Evolutionary conservation across 495 filamentous ascomycete genomes (phyloP).

Genomic region (Aspergillus leporis): DNA sequence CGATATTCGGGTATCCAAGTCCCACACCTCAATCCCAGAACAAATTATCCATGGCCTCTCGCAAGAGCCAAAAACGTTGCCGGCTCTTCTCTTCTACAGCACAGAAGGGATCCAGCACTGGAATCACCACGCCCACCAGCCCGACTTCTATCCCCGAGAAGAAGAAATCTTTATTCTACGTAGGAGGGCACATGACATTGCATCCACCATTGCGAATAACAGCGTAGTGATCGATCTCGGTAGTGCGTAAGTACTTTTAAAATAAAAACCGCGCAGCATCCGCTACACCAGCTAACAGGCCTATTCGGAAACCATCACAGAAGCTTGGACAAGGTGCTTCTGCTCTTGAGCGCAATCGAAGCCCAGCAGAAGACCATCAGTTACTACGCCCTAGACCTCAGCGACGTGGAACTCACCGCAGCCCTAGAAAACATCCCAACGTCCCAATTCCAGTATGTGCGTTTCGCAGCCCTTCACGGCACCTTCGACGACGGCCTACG

Average conservation of each 20-base stretch:
- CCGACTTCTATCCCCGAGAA: constrained; percentile 1
- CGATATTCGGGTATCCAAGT: neutral
- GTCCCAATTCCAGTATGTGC: neutral
- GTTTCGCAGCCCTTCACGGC: neutral
- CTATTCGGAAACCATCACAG: neutral
- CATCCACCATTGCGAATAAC: neutral
- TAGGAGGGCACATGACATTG: neutral
- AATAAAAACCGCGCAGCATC: too few relatives aligned
- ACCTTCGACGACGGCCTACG: constrained; percentile 4
- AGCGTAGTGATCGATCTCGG: neutral
- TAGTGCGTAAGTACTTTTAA: neutral
- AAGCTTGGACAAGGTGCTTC: neutral
- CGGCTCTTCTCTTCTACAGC: constrained; percentile 4
- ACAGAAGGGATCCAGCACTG: constrained; percentile 5
- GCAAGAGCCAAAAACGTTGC: neutral
- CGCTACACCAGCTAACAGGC: neutral
- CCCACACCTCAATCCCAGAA: neutral
- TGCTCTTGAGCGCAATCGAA: neutral
- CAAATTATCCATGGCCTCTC: neutral
- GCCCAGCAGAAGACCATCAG: neutral
- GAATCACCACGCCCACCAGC: neutral
- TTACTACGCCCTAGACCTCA: constrained; percentile 7
- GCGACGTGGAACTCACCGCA: neutral
- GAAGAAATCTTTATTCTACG: neutral
- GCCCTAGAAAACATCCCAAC: neutral